Evolutionary conservation across 768 basidiomycete species (phyloP).

Genomic region (Daedalea quercina): DNA sequence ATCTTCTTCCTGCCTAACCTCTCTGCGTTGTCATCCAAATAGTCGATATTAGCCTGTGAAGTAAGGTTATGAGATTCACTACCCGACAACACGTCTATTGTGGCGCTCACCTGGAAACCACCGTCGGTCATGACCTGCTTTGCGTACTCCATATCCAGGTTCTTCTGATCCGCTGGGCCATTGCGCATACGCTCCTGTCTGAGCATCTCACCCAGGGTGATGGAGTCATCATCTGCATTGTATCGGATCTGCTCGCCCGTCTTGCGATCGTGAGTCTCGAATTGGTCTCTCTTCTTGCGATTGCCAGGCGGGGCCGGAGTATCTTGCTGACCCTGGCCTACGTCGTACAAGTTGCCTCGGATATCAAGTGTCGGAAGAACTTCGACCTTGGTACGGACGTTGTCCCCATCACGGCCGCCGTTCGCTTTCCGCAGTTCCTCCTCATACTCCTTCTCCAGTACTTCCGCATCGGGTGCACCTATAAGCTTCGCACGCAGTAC

Average conservation of each 20-base stretch:
- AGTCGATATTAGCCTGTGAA: constrained; percentile 79
- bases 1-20: constrained; percentile 89
- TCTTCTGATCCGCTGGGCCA: constrained; percentile 86
- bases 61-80: background rate
- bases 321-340: constrained; percentile 73
- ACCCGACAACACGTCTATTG: background rate
- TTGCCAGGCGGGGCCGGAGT: constrained; percentile 52
- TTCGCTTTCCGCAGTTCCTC: constrained; percentile 45
- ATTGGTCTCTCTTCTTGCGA: constrained; percentile 75
- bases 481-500: constrained; percentile 89
- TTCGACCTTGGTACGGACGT: constrained; percentile 60
- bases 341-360: constrained; percentile 81
- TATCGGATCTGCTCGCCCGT: constrained; percentile 86
- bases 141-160: constrained; percentile 87
- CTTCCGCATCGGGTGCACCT: constrained; percentile 67
- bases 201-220: constrained; percentile 85
- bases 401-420: constrained; percentile 28
- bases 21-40: constrained; percentile 96
- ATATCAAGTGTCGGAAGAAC: constrained; percentile 87
- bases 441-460: constrained; percentile 84
- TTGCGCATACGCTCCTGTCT: constrained; percentile 89
- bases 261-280: constrained; percentile 85
- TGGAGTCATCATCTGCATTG: constrained; percentile 86
- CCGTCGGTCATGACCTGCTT: constrained; percentile 82
- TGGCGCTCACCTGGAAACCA: constrained; percentile 66